Base-by-base conservation (phyloP, 1,284 basidiomycete species). In the Tilletia setariae region DNA sequence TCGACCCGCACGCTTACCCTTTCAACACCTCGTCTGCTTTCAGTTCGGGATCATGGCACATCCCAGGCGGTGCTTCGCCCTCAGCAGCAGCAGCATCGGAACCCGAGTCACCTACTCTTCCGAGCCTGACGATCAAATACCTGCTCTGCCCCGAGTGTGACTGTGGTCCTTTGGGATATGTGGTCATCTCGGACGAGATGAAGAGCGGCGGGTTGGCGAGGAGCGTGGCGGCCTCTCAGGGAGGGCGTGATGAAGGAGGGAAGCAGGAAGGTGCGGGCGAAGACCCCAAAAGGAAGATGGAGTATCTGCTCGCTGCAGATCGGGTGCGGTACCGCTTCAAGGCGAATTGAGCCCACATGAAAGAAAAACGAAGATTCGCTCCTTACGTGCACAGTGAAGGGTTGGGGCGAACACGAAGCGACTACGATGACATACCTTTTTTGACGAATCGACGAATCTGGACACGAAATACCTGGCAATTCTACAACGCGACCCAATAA, bases 101-200 rank as follows among this genome's bases (percentile, higher is more conserved):
- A 23, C 16, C 35, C 44, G 65, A 21, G 35, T 40, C 35, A 11
- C 35, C 35, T 6, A 40, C 35, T 11, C 35, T 40, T 21, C 47
- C 66, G 25, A 32, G 15, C 19, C 35, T 71, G 47, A 75, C 74
- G 30, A 76, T 82, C 64, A 82, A 82, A 69, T 81, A 78, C 65
- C 69, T 82, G 1, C 42, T 77, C 25, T 82, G 80, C 61, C 75
- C 79, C n/a, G 78, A 82, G 53, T 82, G 80, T 70, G 79, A 79
- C 46, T 77, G 75, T 64, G 80, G 80, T 1, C 80, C 80, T 16
- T 65, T 82, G 1, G 80, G 80, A 9, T 82, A 79, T 44, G 74
- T 74, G 23, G 74, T 81, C 16, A 51, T 80, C 43, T 71, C 76
- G 21, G 56, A 59, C 1, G 69, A 71, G 64, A 70, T 76, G 74